These are phyloP conservation scores for Eimeria necatrix DNA, from an alignment of 169 alveolate genomes.

Conservation along the genomic window DNA sequence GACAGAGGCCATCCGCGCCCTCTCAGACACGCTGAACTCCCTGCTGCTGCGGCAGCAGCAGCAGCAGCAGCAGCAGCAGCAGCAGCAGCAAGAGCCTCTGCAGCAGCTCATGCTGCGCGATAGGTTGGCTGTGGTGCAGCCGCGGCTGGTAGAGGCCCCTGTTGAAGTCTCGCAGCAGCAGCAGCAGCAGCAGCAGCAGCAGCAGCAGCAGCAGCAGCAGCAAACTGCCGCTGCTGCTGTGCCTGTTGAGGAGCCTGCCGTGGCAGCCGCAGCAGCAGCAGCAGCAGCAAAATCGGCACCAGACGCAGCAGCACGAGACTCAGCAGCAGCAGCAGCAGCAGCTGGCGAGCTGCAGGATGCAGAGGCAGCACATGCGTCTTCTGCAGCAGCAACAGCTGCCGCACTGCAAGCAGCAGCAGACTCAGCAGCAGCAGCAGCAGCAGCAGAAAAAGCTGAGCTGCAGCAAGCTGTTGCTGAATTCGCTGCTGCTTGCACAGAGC, in stretches of 20 bases:
- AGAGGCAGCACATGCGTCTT: neutral
- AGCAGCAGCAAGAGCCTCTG: neutral
- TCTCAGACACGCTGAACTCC: neutral
- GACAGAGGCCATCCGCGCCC: neutral
- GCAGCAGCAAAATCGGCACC: neutral
- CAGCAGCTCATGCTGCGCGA: neutral
- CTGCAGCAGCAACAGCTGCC: neutral
- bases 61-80: neutral
- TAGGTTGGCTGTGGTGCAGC: neutral
- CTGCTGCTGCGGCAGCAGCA: conserved; percentile 7
- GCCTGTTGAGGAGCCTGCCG: neutral
- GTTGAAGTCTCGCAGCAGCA: too few relatives aligned
- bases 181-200: neutral
- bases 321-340: neutral
- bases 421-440: neutral
- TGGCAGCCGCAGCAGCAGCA: neutral
- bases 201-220: neutral
- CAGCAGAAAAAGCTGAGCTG: neutral
- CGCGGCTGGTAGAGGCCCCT: too few relatives aligned
- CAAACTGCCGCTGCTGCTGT: neutral
- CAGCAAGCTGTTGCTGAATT: neutral
- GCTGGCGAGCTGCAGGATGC: neutral
- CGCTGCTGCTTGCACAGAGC: neutral
- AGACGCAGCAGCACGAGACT: neutral
- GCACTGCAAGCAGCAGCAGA: neutral